Percentiles rank a stretch among this genome's conserved stretches.
Conservation (phyloP, 345 rosid genomes). For the Arabis alpina region DNA sequence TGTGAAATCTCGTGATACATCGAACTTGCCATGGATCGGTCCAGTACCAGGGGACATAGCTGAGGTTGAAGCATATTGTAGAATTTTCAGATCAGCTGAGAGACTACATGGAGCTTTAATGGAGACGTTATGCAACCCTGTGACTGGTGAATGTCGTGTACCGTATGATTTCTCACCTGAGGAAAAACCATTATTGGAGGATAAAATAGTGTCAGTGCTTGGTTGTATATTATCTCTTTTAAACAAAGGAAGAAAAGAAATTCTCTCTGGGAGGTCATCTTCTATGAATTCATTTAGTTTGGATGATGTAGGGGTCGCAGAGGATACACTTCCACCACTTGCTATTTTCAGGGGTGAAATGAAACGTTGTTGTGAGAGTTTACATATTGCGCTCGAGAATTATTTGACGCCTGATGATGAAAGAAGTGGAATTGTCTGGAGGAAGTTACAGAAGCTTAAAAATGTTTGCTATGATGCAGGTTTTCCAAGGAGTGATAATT, state of each 20-base stretch:
- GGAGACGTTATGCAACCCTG: slow-evolving; percentile 93
- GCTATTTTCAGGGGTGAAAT: slow-evolving; percentile 89
- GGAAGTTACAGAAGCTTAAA: slow-evolving; percentile 90
- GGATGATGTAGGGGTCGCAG: slow-evolving; percentile 58
- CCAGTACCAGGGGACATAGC: slow-evolving; percentile 98
- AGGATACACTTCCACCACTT: slow-evolving; percentile 85
- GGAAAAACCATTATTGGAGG: slow-evolving; percentile 87
- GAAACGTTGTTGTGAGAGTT: slow-evolving; percentile 96
- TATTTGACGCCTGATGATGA: slow-evolving; percentile 75
- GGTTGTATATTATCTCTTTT: slow-evolving; percentile 89
- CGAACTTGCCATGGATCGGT: slow-evolving; percentile 87
- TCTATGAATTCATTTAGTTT: slow-evolving; percentile 51
- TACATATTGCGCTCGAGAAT: slow-evolving; percentile 89
- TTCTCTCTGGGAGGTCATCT: slow-evolving; percentile 87
- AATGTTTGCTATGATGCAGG: slow-evolving; percentile 92
- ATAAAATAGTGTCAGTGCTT: slow-evolving; percentile 87
- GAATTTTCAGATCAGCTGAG: slow-evolving; percentile 90
- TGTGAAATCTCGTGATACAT: slow-evolving; percentile 58
- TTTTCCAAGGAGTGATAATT: slow-evolving; percentile 67
- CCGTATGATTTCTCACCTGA: slow-evolving; percentile 76
- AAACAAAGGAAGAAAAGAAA: slow-evolving; percentile 87
- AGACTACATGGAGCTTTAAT: slow-evolving; percentile 80
- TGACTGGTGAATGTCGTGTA: slow-evolving; percentile 87
- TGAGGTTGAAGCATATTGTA: slow-evolving; percentile 95
- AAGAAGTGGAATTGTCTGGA: slow-evolving; percentile 75